Evolutionary conservation across 73 alveolate genomes (phyloP).

Genomic region (Durusdinium trenchii): DNA sequence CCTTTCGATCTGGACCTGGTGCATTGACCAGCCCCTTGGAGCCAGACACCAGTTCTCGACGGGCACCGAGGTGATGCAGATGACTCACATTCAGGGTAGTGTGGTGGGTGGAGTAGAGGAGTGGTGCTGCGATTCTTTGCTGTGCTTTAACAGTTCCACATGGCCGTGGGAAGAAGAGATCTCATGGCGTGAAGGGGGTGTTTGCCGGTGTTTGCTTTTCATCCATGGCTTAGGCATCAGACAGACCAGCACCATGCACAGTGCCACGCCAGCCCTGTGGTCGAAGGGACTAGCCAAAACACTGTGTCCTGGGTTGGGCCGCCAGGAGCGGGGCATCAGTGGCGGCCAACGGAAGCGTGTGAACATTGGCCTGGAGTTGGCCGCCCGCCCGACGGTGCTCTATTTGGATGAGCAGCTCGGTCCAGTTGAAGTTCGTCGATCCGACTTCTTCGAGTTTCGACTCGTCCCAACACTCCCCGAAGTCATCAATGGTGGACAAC

Average conservation of each 20-base stretch:
- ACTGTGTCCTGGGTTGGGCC: neutral
- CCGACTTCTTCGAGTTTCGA: no score
- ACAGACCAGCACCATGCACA: neutral
- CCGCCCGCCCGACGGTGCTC: constrained; percentile 59
- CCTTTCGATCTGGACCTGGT: no score
- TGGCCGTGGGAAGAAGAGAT: neutral
- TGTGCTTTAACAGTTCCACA: neutral
- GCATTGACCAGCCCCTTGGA: no score
- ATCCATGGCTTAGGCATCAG: neutral
- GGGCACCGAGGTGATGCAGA: constrained; percentile 86
- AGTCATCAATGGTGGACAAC: no score
- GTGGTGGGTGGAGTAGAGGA: constrained; percentile 76
- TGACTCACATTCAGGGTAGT: constrained; percentile 71
- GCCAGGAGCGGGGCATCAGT: constrained; percentile 80
- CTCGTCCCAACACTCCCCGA: no score
- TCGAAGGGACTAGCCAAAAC: neutral
- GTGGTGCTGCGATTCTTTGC: neutral
- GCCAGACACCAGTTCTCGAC: no score
- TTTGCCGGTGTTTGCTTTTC: no score
- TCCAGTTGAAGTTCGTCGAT: no score
- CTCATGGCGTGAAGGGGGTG: neutral
- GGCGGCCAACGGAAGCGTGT: constrained; percentile 75
- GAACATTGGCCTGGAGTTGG: constrained; percentile 62
- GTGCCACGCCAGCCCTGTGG: neutral
- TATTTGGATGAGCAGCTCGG: constrained; percentile 50